phyloP scores from a whole-genome alignment of 345 rosid species.

The Citrus sinensis region DNA sequence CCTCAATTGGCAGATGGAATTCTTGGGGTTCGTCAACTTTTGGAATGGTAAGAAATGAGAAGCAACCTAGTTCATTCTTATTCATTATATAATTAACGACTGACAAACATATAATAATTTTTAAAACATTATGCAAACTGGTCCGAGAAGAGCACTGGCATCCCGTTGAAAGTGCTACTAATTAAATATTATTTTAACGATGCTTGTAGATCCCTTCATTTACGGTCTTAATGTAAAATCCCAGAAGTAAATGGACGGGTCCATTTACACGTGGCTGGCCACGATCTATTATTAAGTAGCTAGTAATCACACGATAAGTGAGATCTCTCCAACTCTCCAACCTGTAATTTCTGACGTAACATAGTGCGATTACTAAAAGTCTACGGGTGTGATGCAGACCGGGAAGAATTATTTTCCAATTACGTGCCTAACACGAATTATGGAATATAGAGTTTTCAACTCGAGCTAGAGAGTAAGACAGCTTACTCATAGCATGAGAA shows the following conservation, averaged over 20 bases:
- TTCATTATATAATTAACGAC: neutral
- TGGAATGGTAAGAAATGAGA: constrained; percentile 39
- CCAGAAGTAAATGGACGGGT: neutral
- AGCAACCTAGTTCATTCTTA: neutral
- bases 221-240: neutral
- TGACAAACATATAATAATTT: no score
- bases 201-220: neutral
- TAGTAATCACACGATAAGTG: neutral
- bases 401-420: neutral
- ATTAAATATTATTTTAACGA: neutral
- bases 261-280: neutral
- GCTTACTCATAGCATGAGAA: neutral
- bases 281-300: neutral
- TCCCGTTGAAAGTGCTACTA: neutral
- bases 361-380: neutral
- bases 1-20: constrained; percentile 32
- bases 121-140: neutral
- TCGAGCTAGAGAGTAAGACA: neutral
- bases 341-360: neutral
- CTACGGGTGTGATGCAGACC: neutral
- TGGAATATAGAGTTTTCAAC: neutral
- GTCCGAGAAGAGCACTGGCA: neutral
- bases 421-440: neutral
- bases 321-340: no score
- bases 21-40: constrained; percentile 35